Base-by-base conservation (phyloP, 1,284 basidiomycete genomes). In the Anthracocystis walkeri region DNA sequence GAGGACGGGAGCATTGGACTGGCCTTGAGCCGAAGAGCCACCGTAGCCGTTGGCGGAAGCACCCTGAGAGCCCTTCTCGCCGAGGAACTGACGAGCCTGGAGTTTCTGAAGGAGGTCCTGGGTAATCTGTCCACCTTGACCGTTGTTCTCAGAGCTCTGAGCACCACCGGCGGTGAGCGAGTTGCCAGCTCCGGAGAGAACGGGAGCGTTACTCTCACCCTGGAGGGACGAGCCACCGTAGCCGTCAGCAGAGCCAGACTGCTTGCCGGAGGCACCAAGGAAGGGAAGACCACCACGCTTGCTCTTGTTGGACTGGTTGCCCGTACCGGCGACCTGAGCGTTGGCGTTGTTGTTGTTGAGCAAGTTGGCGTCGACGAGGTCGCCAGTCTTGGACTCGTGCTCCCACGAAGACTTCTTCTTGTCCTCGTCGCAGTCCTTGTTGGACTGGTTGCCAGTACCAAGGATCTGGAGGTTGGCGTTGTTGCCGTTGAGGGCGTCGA, bases 271-370 rank as follows among this genome's bases (percentile, higher is more conserved):
- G 21, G 40, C 31, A 14, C 31, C 45, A 35, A 69, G 59, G 58
- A 57, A 53, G 38, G 29, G 29, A 8, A 29, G 29, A 29, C 29
- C 29, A 29, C 29, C 29, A 29, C 29, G 29, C 29, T 41, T 46
- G 27, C 53, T 48, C 38, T 52, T 48, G 51, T 40, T 31, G 16
- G 40, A 42, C 58, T 67, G 65, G 55, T 57, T 48, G 49, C 58
- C 65, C 20, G 65, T 67, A 33, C 59, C 59, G 10, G 59, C 58
- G 41, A 61, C 58, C 44, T 62, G 58, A 31, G 50, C 49, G 41
- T 67, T 67, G 53, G 29, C 65, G 20, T 61, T 25, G 44, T 67
- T 67, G 49, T 25, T 31, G 65, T 67, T 67, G 53, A 67, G 49
- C 51, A 64, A 42, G 49, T 49, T 31, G 25, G 65, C 58, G 2